Percentiles rank a stretch among this genome's conserved stretches.
phyloP scores from a whole-genome alignment of 2,329 filamentous ascomycete species.

The Ascochyta pisi region DNA sequence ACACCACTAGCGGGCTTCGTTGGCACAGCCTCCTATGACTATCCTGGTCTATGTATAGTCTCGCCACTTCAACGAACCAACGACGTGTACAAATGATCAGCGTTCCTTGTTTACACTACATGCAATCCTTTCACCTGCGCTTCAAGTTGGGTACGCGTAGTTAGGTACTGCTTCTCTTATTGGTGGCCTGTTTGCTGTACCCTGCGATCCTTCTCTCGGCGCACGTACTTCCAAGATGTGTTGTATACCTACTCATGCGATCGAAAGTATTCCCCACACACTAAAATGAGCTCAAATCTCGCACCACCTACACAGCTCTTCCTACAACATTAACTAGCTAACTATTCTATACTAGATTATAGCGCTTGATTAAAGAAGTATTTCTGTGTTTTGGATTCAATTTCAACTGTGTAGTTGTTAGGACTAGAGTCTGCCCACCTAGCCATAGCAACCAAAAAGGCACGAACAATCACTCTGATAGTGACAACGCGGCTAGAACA shows the following conservation, averaged over 20 bases:
- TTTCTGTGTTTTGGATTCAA: too few species aligned
- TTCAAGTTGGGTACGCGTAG: not conserved
- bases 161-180: constrained; percentile 3
- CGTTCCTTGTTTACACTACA: not conserved
- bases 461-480: too few species aligned
- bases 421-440: too few species aligned
- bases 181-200: constrained; percentile 2
- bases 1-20: not conserved
- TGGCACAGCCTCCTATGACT: not conserved
- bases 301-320: too few species aligned
- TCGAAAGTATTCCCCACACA: too few species aligned
- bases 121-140: not conserved
- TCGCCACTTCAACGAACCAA: not conserved
- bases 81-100: not conserved
- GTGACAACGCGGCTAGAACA: too few species aligned
- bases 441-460: too few species aligned
- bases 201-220: constrained; percentile 12
- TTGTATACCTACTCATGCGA: not conserved
- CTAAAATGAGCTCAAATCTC: too few species aligned
- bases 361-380: too few species aligned
- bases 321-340: too few species aligned
- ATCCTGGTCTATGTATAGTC: not conserved
- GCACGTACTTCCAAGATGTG: constrained; percentile 2
- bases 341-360: too few species aligned
- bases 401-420: too few species aligned